Evolutionary conservation across 805 yeast genomes (phyloP).

Genomic region (Saccharomycodes ludwigii): DNA sequence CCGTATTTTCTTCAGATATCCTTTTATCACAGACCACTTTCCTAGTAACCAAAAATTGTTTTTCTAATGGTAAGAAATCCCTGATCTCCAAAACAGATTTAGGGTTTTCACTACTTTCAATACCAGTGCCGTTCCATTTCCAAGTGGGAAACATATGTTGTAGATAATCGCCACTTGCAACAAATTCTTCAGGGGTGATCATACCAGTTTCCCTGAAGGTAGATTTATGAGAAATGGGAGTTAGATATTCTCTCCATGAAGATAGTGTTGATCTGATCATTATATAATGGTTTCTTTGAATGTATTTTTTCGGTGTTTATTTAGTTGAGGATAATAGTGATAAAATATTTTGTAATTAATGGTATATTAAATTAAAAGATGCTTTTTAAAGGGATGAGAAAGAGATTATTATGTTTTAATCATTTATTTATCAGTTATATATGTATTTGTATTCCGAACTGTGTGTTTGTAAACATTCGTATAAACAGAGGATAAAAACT

Average conservation of each 20-base stretch:
- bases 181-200: conserved; percentile 92
- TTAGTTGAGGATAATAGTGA: no score
- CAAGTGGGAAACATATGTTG: conserved; percentile 92
- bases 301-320: no score
- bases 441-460: no score
- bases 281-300: no score
- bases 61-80: conserved; percentile 72
- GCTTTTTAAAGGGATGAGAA: no score
- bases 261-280: conserved; percentile 68
- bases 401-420: no score
- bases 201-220: conserved; percentile 82
- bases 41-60: conserved; percentile 76
- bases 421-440: no score
- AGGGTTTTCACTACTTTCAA: conserved; percentile 39
- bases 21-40: conserved; percentile 81
- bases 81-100: conserved; percentile 22
- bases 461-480: no score
- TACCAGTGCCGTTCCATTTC: conserved; percentile 80
- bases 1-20: conserved; percentile 36
- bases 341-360: no score
- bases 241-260: conserved; percentile 79
- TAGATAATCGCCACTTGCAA: conserved; percentile 85
- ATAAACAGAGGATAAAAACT: no score
- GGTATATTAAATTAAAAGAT: no score
- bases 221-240: conserved; percentile 82